Evolutionary conservation across 1,284 basidiomycete genomes (phyloP), one percentile per base, ranked within the genome.

Genomic region (Puccinia horiana): DNA sequence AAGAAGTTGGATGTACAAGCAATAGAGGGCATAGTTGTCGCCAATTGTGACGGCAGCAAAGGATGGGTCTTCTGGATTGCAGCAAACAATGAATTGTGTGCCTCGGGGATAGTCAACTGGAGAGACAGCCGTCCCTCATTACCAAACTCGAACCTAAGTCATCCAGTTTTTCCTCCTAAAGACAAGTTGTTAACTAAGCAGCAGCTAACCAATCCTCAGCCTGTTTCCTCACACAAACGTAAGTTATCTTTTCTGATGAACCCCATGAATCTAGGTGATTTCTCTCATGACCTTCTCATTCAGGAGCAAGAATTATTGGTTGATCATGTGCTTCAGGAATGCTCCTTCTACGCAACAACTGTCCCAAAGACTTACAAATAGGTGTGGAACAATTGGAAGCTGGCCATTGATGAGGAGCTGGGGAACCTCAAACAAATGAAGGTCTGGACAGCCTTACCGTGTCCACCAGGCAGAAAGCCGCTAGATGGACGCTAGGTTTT

Each of bases 401-500:
- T 18, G 9, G 52, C 74, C 1, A 37, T 54, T 2, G 35, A 76
- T 37, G 74, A 56, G 20, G 74, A 76, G 23, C 23, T 76, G 12
- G 12, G 1, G 49, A 40, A 32, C 18, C 54, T 76, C 32, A 26
- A 37, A 5, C 9, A 58, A 0, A 76, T 76, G 74, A 40, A 35
- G 0, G 74, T 76, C 40, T 76, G 54, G 47, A 29, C 54, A 11
- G 29, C 42, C 1, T n/a, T 20, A 1, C n/a, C 26, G 6, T 5
- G 14, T 8, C 74, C 74, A 4, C 6, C 49, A 1, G 49, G 49
- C 14, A 35, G n/a, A 0, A 29, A 54, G 12, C 52, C 58, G 0
- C 23, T 58, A 37, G 29, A 56, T 0, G 49, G 32, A 14, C 23
- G 54, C 14, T 76, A 52, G 74, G 74, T 76, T 32, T 76, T 76